Percentiles rank a stretch among this genome's conserved stretches.
These are phyloP conservation scores for Blepharisma undulans DNA, from an alignment of 169 alveolate genomes.

Conservation along the genomic window DNA sequence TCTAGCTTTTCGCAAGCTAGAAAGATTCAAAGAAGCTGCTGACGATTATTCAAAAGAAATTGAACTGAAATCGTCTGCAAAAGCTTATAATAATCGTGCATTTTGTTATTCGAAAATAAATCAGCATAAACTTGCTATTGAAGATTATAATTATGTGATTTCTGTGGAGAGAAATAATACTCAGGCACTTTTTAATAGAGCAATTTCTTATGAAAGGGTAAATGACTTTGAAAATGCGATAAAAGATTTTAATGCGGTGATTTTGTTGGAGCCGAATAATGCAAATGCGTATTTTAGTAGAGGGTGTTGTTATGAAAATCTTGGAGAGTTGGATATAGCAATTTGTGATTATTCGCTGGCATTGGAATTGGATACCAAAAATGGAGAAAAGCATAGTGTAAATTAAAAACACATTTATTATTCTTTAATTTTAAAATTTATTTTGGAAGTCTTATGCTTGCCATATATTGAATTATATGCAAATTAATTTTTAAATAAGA, in stretches of 20 bases:
- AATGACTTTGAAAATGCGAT: slow-evolving; percentile 73
- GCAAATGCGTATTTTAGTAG: slow-evolving; percentile 88
- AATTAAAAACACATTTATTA: background rate
- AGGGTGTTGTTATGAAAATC: slow-evolving; percentile 87
- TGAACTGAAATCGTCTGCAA: background rate
- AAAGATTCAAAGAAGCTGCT: slow-evolving; percentile 74
- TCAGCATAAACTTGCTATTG: slow-evolving; percentile 65
- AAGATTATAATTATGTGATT: slow-evolving; percentile 65
- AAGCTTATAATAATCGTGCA: slow-evolving; percentile 72
- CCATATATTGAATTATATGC: too few relatives aligned
- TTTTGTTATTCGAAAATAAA: slow-evolving; percentile 65
- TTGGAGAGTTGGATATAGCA: slow-evolving; percentile 72
- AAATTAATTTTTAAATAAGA: too few relatives aligned
- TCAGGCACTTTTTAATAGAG: slow-evolving; percentile 74
- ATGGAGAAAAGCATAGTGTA: background rate
- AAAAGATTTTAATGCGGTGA: slow-evolving; percentile 78
- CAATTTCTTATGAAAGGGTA: slow-evolving; percentile 70
- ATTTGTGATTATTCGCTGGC: slow-evolving; percentile 76
- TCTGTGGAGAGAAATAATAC: slow-evolving; percentile 51
- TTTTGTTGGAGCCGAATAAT: slow-evolving; percentile 78
- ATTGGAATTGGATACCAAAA: slow-evolving; percentile 67
- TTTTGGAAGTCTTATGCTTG: background rate
- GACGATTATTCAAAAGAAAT: slow-evolving; percentile 70
- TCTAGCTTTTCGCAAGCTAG: slow-evolving; percentile 73
- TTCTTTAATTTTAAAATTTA: background rate